phyloP scores from a whole-genome alignment of 2,329 filamentous ascomycete genomes.

The Colletotrichum navitas region DNA sequence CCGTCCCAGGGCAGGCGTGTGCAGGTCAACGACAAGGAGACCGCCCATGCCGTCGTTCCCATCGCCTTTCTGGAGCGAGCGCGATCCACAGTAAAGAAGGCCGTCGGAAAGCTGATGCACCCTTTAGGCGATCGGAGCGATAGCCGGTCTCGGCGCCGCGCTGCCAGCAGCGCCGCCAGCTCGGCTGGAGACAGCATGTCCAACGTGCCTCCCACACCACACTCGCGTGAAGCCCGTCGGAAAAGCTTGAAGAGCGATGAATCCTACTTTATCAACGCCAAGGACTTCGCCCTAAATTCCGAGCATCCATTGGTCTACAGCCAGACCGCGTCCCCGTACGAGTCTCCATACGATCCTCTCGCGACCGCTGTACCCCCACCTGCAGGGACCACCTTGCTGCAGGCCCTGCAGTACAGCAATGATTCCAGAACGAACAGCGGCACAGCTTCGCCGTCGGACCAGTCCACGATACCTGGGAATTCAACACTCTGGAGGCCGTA shows the following conservation, averaged over 20 bases:
- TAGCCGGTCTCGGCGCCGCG: constrained; percentile 65
- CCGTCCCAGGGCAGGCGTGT: constrained; percentile 86
- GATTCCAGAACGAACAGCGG: constrained; percentile 30
- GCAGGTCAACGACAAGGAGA: constrained; percentile 90
- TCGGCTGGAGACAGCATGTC: constrained; percentile 69
- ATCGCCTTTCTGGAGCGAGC: constrained; percentile 89
- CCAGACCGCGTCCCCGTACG: constrained; percentile 76
- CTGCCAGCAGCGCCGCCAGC: constrained; percentile 73
- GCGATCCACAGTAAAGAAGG: constrained; percentile 80
- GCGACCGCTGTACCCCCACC: constrained; percentile 49
- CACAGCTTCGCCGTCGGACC: constrained; percentile 37
- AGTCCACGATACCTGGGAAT: constrained; percentile 36
- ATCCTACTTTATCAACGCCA: constrained; percentile 61
- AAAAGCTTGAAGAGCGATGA: constrained; percentile 66
- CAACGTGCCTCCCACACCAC: constrained; percentile 62
- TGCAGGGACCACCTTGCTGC: constrained; percentile 21
- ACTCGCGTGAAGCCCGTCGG: constrained; percentile 67
- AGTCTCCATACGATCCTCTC: constrained; percentile 57
- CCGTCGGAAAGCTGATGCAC: constrained; percentile 73
- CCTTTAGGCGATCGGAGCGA: constrained; percentile 69
- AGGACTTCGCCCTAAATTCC: constrained; percentile 57
- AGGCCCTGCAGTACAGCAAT: constrained; percentile 14
- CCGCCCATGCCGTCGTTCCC: constrained; percentile 90
- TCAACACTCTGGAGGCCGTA: constrained; percentile 45
- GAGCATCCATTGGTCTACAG: constrained; percentile 81